Evolutionary conservation across 345 rosid genomes (phyloP).

Genomic region (Streptanthus diversifolius): DNA sequence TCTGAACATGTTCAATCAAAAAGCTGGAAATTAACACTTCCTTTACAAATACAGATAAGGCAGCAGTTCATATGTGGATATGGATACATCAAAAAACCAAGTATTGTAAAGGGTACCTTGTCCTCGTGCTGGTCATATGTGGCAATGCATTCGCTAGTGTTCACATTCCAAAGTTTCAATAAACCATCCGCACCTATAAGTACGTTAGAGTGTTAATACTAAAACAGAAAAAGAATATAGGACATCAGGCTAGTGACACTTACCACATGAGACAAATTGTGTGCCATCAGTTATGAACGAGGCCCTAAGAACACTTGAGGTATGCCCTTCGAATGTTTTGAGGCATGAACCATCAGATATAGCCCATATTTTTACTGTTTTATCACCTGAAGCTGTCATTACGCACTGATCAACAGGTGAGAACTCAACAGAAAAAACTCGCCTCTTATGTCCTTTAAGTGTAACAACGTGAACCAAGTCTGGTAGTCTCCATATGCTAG

Average conservation of each 20-base stretch:
- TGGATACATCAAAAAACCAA: not conserved
- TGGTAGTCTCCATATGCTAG: constrained; percentile 91
- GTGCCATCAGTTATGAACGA: constrained; percentile 85
- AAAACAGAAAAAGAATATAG: not conserved
- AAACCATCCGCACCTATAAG: constrained; percentile 88
- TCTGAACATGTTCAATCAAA: constrained; percentile 7
- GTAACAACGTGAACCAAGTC: constrained; percentile 75
- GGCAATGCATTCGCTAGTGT: constrained; percentile 81
- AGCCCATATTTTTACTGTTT: constrained; percentile 87
- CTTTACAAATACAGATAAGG: not conserved
- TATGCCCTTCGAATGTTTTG: constrained; percentile 95
- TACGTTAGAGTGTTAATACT: constrained; percentile 15
- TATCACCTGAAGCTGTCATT: constrained; percentile 93
- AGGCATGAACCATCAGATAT: constrained; percentile 91
- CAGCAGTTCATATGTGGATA: not conserved
- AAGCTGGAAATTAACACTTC: not conserved
- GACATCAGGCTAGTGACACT: constrained; percentile 24
- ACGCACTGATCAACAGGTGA: constrained; percentile 96
- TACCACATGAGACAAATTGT: constrained; percentile 93
- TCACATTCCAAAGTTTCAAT: constrained; percentile 88
- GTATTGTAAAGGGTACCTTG: constrained; percentile 51
- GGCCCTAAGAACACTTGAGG: constrained; percentile 83
- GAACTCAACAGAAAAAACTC: constrained; percentile 95
- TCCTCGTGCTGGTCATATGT: constrained; percentile 93
- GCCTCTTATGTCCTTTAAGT: constrained; percentile 86